Percentiles rank a stretch among this genome's conserved stretches.
phyloP scores from a whole-genome alignment of 2,329 filamentous ascomycete species.

The Aspergillus sp. region DNA sequence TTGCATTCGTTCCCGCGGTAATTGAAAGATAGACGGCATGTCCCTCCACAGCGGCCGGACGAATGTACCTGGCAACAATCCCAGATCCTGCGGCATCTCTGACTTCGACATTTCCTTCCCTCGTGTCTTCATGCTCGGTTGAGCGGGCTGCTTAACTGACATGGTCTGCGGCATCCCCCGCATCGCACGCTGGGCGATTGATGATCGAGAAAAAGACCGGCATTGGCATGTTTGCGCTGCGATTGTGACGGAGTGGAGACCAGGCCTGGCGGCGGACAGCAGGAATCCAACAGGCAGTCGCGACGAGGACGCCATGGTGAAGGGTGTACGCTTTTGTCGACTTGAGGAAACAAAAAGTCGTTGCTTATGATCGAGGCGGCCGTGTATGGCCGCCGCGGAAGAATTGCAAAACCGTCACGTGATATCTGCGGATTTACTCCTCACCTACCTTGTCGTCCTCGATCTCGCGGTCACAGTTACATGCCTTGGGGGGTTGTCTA shows the following conservation, averaged over 20 bases:
- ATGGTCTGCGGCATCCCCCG: constrained; percentile 16
- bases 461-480: constrained; percentile 5
- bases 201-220: constrained; percentile 30
- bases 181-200: constrained; percentile 11
- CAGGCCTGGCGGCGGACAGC: constrained; percentile 13
- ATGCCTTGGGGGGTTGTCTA: not conserved
- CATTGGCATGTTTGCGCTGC: constrained; percentile 18
- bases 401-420: constrained; percentile 19
- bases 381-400: constrained; percentile 3
- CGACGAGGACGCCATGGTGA: constrained; percentile 28
- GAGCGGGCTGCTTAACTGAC: constrained; percentile 22
- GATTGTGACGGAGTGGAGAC: constrained; percentile 5
- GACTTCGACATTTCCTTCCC: constrained; percentile 24
- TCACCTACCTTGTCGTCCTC: constrained; percentile 8
- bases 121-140: constrained; percentile 35
- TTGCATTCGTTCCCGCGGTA: constrained; percentile 27
- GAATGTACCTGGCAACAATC: constrained; percentile 40
- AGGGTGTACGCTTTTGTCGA: not conserved
- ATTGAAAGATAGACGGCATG: constrained; percentile 34
- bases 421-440: not conserved
- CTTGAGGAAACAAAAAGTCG: not conserved
- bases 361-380: not conserved
- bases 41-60: constrained; percentile 33
- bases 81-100: constrained; percentile 39
- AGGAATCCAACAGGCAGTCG: constrained; percentile 19